Percentiles rank a stretch among this genome's conserved stretches.
These are phyloP conservation scores for Haematococcus lacustris DNA, from an alignment of 139 green algal genomes.

Conservation along the genomic window DNA sequence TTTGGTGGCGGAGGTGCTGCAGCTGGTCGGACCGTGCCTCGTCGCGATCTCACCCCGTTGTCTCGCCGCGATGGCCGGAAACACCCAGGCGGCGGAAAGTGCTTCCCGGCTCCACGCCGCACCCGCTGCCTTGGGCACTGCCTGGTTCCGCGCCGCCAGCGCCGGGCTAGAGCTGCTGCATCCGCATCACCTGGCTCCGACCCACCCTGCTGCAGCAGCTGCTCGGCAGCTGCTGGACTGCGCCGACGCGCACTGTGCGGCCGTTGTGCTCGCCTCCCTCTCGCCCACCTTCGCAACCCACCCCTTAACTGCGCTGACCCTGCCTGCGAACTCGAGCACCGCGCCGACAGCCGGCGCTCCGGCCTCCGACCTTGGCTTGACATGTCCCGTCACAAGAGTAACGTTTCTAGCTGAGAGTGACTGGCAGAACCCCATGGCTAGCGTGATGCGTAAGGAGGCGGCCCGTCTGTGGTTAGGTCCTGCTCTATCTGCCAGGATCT, in stretches of 20 bases:
- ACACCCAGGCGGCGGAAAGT: too few relatives aligned
- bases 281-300: not conserved
- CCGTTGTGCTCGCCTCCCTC: not conserved
- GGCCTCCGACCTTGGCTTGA: too few relatives aligned
- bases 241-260: not conserved
- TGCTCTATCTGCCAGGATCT: conserved; percentile 8
- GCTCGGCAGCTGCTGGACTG: not conserved
- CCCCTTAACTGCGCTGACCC: too few relatives aligned
- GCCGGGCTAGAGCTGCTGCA: not conserved
- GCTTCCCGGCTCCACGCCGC: too few relatives aligned
- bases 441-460: conserved; percentile 26
- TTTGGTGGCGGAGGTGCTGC: not conserved
- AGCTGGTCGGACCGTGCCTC: not conserved
- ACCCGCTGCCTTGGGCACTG: too few relatives aligned
- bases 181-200: not conserved
- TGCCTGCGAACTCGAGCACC: too few relatives aligned
- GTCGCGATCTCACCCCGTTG: not conserved
- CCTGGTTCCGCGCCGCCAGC: not conserved
- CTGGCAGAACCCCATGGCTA: conserved; percentile 41
- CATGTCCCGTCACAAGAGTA: too few relatives aligned
- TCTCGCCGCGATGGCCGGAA: too few relatives aligned
- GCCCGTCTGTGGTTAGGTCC: conserved; percentile 27
- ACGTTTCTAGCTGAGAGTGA: too few relatives aligned
- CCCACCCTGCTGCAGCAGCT: too few relatives aligned
- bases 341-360: too few relatives aligned